These are phyloP conservation scores for Russula sp. DNA, from an alignment of 768 basidiomycete genomes.

Conservation along the genomic window DNA sequence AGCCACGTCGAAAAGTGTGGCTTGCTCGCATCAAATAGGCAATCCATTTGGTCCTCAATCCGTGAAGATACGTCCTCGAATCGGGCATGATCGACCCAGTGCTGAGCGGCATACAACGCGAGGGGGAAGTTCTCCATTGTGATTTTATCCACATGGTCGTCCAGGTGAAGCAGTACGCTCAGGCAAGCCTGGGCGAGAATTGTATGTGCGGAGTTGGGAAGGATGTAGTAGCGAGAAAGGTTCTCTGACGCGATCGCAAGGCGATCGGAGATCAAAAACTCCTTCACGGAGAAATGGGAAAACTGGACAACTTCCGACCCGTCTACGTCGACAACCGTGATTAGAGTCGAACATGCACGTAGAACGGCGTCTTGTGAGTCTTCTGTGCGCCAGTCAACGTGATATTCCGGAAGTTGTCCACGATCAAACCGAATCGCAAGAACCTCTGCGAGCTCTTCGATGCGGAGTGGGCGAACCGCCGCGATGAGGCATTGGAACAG, in stretches of 20 bases:
- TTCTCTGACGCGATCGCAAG: background rate
- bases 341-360: background rate
- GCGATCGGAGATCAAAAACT: constrained; percentile 4
- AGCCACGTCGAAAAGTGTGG: constrained; percentile 1
- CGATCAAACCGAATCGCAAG: background rate
- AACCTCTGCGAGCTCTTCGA: constrained; percentile 12
- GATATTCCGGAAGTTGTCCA: background rate
- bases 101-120: background rate
- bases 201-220: background rate
- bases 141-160: background rate
- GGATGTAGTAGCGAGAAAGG: background rate
- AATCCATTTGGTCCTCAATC: background rate
- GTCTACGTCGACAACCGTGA: background rate
- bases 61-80: background rate
- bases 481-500: constrained; percentile 8
- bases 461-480: constrained; percentile 1
- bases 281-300: constrained; percentile 8
- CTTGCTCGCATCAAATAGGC: background rate
- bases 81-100: constrained; percentile 1
- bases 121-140: background rate
- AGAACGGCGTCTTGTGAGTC: background rate
- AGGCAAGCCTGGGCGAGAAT: constrained; percentile 7
- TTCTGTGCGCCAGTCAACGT: background rate
- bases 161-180: background rate
- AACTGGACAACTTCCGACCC: constrained; percentile 1